These are phyloP conservation scores for Alternaria infectoria DNA, from an alignment of 2,329 filamentous ascomycete species.

Conservation along the genomic window DNA sequence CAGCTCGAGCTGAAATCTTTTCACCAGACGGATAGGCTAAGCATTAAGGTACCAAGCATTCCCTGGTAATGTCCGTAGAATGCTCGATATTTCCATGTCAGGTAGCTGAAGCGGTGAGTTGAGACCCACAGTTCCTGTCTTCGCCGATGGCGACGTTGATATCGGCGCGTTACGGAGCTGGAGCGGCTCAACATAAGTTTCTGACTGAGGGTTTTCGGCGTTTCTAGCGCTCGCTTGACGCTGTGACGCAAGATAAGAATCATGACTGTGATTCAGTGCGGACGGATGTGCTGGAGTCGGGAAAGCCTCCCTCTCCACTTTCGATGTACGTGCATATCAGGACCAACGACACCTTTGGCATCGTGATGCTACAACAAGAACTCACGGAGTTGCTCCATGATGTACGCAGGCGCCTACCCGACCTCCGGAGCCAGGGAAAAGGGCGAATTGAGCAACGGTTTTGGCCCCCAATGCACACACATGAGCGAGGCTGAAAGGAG, in stretches of 20 bases:
- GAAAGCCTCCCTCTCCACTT: neutral
- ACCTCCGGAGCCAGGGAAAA: neutral
- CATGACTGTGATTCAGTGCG: neutral
- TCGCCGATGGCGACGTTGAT: neutral
- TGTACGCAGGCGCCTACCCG: neutral
- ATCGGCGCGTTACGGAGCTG: conserved; percentile 5
- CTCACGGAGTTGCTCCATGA: neutral
- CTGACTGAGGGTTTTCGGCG: neutral
- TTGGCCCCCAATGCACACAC: conserved; percentile 17
- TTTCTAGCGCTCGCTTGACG: neutral
- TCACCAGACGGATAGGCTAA: neutral
- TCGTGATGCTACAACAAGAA: neutral
- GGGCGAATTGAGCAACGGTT: neutral
- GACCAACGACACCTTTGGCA: neutral
- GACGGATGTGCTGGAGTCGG: neutral
- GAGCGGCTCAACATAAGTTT: neutral
- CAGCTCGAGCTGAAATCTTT: conserved; percentile 1
- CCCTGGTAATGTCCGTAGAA: neutral
- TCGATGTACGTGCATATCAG: neutral
- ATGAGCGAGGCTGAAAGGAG: conserved; percentile 17
- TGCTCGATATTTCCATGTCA: neutral
- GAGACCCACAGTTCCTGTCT: conserved; percentile 4
- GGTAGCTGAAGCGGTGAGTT: conserved; percentile 13
- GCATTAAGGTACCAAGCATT: neutral
- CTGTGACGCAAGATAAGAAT: conserved; percentile 9